Base-by-base conservation (phyloP, 305 asterid species). In the Fraxinus sp. region DNA sequence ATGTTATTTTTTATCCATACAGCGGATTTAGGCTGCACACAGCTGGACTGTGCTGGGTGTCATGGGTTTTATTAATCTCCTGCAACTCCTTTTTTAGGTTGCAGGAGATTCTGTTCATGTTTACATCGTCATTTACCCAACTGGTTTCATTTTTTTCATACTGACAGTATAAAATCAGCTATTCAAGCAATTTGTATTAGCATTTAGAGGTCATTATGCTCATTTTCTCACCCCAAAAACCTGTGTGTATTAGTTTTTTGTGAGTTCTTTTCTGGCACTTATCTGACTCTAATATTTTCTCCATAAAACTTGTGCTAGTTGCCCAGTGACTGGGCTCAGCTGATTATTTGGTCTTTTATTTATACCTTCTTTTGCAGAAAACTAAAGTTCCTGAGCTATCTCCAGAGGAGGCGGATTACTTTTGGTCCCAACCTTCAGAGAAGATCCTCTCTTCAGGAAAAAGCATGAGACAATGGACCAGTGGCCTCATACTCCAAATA, bases 331-430 rank as follows among this genome's bases (percentile, higher is more conserved):
- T 70, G 0, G 20, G 39, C 4, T 70, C 39, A 30, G 20, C 39
- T 70, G 74, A 26, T 68, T 70, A 70, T 30, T 14, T 70, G 37
- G 41, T 70, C 75, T 70, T 70, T 8, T 32, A 70, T 26, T 13
- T 13, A 13, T 30, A 80, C 80, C 44, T 80, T 78, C 41, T 83
- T 77, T 55, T 84, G 89, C 94, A 96, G 99, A 97, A 83, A 91
- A 90, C 97, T 39, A 91, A 78, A 85, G 85, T 97, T 80, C 99
- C 99, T 5, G 97, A 91, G 77, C 91, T 97, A 80, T 82, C 91
- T 36, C 95, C 97, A 0, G 99, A 97, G 91, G 99, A 97, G 62
- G 88, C 86, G 14, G 95, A 86, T 85, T 90, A 90, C 74, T 77
- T 85, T 76, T 96, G 98, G 98, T 81, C 93, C 1, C 84, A 87